Evolutionary conservation across 1,139 yeast species (phyloP), one percentile per base, ranked within the genome.

Genomic region (Dujonia santamariae): DNA sequence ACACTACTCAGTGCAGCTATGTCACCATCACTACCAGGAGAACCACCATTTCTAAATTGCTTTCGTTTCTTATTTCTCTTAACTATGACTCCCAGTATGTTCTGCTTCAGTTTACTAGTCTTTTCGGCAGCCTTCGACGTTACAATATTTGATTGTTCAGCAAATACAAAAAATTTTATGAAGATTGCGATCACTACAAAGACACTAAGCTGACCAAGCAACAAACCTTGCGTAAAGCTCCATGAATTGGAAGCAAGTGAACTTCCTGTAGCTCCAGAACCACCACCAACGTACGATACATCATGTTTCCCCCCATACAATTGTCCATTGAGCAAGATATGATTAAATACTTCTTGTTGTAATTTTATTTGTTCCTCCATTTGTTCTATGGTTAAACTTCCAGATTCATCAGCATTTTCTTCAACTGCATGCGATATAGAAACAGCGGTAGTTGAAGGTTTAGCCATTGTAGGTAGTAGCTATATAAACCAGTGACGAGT

Each of bases 81-180:
- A 13, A 63, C 69, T 13, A 69, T 54, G 12, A 67, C 64, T 1
- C 67, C 67, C n/a, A 63, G 47, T 2, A 59, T 57, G 42, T 65
- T 71, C 24, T 49, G 45, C 30, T 37, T 41, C 14, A 38, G 41
- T 21, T 50, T 56, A 26, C 54, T 54, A 26, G 54, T 41, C 19
- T 51, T 56, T n/a, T 21, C 16, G 31, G 25, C 17, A n/a, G 31
- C 12, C 31, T 28, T 28, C 9, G 31, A 16, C 24, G 28, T 8
- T 4, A 28, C 31, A 11, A 11, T 21, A 15, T 26, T 26, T 46
- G 73, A 36, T 67, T 76, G 53, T 42, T 88, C 97, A 26, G 95
- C 86, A 57, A 92, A 92, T 1, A 92, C 83, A 51, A 92, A 92
- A 59, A 87, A 90, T 54, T 85, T 80, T 40, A 90, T 80, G 52